Percentiles rank a stretch among this genome's conserved stretches.
Evolutionary conservation across 1,284 basidiomycete genomes (phyloP).

Genomic region (Naganishia albida): DNA sequence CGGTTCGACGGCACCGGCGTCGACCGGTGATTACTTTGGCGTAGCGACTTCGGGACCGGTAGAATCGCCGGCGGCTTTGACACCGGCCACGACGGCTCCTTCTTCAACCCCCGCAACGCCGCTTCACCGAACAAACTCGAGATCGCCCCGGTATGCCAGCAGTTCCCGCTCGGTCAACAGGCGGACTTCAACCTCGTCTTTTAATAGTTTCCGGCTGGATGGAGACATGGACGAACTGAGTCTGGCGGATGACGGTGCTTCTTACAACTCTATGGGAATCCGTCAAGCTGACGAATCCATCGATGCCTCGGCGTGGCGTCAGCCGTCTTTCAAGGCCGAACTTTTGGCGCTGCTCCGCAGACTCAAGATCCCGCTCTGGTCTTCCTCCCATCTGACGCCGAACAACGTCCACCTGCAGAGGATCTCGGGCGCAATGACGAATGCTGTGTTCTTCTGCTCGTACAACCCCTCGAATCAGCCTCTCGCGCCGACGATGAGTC

Average conservation of each 20-base stretch:
- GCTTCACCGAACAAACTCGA: conserved; percentile 59
- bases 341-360: conserved; percentile 46
- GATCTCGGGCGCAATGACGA: conserved; percentile 88
- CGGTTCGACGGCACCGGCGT: conserved; percentile 12
- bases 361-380: conserved; percentile 51
- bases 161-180: conserved; percentile 2
- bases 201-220: conserved; percentile 30
- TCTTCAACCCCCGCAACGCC: conserved; percentile 51
- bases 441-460: conserved; percentile 89
- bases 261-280: conserved; percentile 55
- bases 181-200: conserved; percentile 27
- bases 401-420: conserved; percentile 67
- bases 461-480: conserved; percentile 52
- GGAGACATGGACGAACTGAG: conserved; percentile 21
- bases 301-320: conserved; percentile 67
- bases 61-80: conserved; percentile 26
- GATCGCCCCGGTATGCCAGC: conserved; percentile 6
- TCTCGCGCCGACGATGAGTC: conserved; percentile 49
- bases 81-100: conserved; percentile 27
- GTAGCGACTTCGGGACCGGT: conserved; percentile 1
- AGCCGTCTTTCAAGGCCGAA: conserved; percentile 53
- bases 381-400: conserved; percentile 49
- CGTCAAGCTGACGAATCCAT: conserved; percentile 64
- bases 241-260: conserved; percentile 12
- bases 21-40: conserved; percentile 21